Evolutionary conservation across 306 rosid genomes (phyloP), one percentile per base, ranked within the genome.

Genomic region (Hippophae rhamnoides): DNA sequence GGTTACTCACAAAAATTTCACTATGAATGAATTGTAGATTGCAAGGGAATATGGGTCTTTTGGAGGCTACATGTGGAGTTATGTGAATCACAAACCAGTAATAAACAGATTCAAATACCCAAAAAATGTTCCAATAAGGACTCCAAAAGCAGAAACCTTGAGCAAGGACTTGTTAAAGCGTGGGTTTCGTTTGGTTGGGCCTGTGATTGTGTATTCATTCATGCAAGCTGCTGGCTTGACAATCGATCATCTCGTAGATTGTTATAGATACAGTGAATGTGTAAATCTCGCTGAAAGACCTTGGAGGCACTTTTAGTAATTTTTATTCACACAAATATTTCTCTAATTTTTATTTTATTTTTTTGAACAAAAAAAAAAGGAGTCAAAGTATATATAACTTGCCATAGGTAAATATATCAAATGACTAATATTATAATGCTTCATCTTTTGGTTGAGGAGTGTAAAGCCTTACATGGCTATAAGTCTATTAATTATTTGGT

Each of bases 151-250:
- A 9, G 99, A 93, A 48, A 72, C 76, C 25, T 75, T 88, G n/a
- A 88, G 99, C 88, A 88, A 83, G 67, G 99, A 93, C 70, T 51
- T 93, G 77, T 67, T 86, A 11, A 88, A 80, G 61, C 84, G 87
- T 2, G 97, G 95, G 25, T 82, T 93, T 52, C 69, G 95, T 31
- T 77, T 88, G 25, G 97, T 84, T 23, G 99, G 99, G 10, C 99
- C 97, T 0, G 97, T 93, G 26, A 93, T 92, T 12, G 95, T 92
- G 43, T 80, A 86, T 66, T 92, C 99, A 8, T 92, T 92, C 62
- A 88, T 92, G 97, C 99, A 93, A 72, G 99, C 97, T 43, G 95
- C 99, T 3, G 99, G 99, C 10, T 76, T 88, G 65, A 84, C 90
- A 10, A 88, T 86, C 63, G 97, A 93, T 62, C 99, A 93, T 68